Evolutionary conservation across 108 stramenopile genomes (phyloP).

Genomic region (Poteriospumella lacustris): DNA sequence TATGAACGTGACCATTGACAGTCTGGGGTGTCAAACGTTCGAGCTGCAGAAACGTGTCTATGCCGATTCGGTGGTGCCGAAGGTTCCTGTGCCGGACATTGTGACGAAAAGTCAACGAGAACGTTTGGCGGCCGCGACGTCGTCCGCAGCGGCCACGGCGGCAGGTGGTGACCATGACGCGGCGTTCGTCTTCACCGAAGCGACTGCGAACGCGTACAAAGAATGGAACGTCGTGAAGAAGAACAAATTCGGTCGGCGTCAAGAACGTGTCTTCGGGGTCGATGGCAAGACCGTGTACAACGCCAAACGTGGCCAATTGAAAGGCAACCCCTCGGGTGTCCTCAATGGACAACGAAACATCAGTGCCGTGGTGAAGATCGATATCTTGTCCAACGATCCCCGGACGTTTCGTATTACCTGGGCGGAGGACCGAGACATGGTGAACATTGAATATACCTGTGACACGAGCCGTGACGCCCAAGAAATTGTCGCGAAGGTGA

Average conservation of each 20-base stretch:
- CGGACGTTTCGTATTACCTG: no score
- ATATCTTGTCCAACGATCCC: no score
- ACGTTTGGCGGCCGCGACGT: not conserved
- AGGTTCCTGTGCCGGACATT: not conserved
- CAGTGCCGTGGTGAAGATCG: no score
- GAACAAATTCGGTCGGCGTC: constrained; percentile 33
- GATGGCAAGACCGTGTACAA: constrained; percentile 19
- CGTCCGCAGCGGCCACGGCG: not conserved
- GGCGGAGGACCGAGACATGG: no score
- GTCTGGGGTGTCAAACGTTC: no score
- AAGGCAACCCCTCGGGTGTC: no score
- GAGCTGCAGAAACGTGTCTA: not conserved
- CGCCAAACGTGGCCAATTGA: no score
- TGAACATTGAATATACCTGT: no score
- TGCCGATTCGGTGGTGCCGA: not conserved
- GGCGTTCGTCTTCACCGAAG: constrained; percentile 23
- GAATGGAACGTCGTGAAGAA: constrained; percentile 42
- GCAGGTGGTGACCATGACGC: not conserved
- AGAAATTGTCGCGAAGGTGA: no score
- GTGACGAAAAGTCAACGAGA: not conserved
- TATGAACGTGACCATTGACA: no score
- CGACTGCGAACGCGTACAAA: constrained; percentile 24
- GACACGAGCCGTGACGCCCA: no score
- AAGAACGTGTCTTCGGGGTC: constrained; percentile 31
- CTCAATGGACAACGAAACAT: no score